Percentiles rank a stretch among this genome's conserved stretches.
phyloP scores from a whole-genome alignment of 257 asterid genomes.

The Paraleonurus japonicus region DNA sequence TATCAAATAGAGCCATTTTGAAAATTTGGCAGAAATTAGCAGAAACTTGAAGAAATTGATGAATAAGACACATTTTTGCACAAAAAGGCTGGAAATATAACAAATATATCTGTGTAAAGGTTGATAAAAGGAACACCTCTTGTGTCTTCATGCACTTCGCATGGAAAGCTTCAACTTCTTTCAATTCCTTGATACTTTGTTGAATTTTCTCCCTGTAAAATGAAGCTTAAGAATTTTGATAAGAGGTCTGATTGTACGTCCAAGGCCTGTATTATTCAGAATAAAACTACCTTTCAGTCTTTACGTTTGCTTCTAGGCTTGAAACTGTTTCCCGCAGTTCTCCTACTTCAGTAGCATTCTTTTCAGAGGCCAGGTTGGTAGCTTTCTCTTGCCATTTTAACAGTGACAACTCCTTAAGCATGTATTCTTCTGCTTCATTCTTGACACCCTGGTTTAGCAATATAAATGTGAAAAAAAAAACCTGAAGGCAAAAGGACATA shows the following conservation, averaged over 20 bases:
- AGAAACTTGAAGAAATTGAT: neutral
- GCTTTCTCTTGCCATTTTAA: conserved; percentile 97
- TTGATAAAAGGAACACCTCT: conserved; percentile 53
- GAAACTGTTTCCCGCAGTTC: conserved; percentile 62
- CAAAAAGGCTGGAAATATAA: neutral
- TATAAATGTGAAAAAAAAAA: neutral
- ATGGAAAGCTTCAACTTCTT: conserved; percentile 80
- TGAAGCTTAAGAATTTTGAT: conserved; percentile 5
- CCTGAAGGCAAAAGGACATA: neutral
- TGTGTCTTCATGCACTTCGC: conserved; percentile 64
- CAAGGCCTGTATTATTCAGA: neutral
- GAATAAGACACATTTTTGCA: neutral
- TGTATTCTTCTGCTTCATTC: conserved; percentile 92
- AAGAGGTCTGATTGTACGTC: conserved; percentile 5
- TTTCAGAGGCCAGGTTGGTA: conserved; percentile 72
- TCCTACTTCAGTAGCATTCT: conserved; percentile 47
- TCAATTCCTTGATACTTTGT: conserved; percentile 56
- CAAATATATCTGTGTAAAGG: neutral
- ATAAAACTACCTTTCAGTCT: conserved; percentile 60
- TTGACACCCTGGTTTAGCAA: conserved; percentile 64
- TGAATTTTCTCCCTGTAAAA: conserved; percentile 75
- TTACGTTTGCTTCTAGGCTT: conserved; percentile 65
- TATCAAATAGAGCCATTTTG: neutral
- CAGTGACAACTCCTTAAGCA: conserved; percentile 84
- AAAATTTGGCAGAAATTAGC: neutral